These are phyloP conservation scores for Leptomonas pyrrhocoris DNA, from an alignment of 208 protist genomes.

Conservation along the genomic window DNA sequence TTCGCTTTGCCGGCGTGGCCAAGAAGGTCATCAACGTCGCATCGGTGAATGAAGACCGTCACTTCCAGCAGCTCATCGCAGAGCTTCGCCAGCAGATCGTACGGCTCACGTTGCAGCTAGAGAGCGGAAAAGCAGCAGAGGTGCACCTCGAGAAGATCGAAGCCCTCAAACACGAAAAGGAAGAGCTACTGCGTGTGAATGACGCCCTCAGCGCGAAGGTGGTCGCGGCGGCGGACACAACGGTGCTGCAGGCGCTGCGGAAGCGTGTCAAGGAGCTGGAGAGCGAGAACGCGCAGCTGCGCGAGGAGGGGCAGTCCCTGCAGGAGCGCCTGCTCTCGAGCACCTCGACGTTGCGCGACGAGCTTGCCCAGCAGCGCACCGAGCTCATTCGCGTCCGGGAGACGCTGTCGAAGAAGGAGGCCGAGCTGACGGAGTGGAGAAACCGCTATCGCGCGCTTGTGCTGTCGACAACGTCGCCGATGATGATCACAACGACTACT, in stretches of 20 bases:
- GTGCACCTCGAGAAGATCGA: constrained; percentile 62
- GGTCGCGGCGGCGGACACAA: constrained; percentile 39
- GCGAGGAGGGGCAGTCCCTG: constrained; percentile 49
- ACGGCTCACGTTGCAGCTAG: constrained; percentile 77
- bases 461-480: constrained; percentile 19
- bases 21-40: constrained; percentile 89
- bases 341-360: constrained; percentile 63
- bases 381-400: constrained; percentile 57
- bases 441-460: constrained; percentile 39
- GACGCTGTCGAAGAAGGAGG: constrained; percentile 38
- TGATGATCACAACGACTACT: not conserved
- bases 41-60: constrained; percentile 82
- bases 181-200: constrained; percentile 47
- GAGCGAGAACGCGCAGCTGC: constrained; percentile 46
- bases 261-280: constrained; percentile 54
- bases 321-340: constrained; percentile 58
- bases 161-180: constrained; percentile 43
- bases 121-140: constrained; percentile 67
- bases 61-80: constrained; percentile 77
- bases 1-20: constrained; percentile 84
- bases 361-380: constrained; percentile 51
- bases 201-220: constrained; percentile 47
- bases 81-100: constrained; percentile 80
- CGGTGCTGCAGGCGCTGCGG: constrained; percentile 44
- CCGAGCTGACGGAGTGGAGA: constrained; percentile 41